phyloP scores from a whole-genome alignment of 495 filamentous ascomycete genomes.

The Haplographium delicatum region DNA sequence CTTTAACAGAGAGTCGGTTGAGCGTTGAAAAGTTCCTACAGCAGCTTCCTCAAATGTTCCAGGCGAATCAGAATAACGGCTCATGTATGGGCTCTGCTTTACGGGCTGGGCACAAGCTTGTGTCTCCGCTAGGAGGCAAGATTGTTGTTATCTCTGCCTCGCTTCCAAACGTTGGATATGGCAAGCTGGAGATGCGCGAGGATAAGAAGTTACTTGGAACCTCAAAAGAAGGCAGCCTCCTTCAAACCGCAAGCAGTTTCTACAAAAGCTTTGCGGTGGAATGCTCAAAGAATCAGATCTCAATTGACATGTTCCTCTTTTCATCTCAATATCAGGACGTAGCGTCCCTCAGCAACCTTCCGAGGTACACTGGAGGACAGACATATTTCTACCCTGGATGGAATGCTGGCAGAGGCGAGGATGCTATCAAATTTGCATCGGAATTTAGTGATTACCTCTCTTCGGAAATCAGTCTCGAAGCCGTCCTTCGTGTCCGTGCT shows the following conservation, averaged over 20 bases:
- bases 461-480: constrained; percentile 92
- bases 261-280: constrained; percentile 99
- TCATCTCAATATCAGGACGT: constrained; percentile 96
- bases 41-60: constrained; percentile 95
- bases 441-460: constrained; percentile 97
- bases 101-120: constrained; percentile 89
- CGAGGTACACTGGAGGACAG: constrained; percentile 93
- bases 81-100: constrained; percentile 93
- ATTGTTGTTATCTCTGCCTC: constrained; percentile 84
- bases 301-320: constrained; percentile 99
- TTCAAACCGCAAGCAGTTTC: constrained; percentile 91
- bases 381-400: constrained; percentile 98
- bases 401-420: constrained; percentile 88
- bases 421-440: constrained; percentile 93
- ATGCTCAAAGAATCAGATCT: constrained; percentile 97
- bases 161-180: constrained; percentile 84
- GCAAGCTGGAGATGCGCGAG: constrained; percentile 89
- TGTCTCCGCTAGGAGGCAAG: constrained; percentile 89
- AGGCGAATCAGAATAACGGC: constrained; percentile 77
- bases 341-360: constrained; percentile 88
- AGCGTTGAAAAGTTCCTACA: constrained; percentile 88
- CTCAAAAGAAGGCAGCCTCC: constrained; percentile 76
- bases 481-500: constrained; percentile 89
- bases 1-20: constrained; percentile 78
- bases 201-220: constrained; percentile 96